Conservation (phyloP, 495 filamentous ascomycete genomes). For the Amniculicola lignicola region DNA sequence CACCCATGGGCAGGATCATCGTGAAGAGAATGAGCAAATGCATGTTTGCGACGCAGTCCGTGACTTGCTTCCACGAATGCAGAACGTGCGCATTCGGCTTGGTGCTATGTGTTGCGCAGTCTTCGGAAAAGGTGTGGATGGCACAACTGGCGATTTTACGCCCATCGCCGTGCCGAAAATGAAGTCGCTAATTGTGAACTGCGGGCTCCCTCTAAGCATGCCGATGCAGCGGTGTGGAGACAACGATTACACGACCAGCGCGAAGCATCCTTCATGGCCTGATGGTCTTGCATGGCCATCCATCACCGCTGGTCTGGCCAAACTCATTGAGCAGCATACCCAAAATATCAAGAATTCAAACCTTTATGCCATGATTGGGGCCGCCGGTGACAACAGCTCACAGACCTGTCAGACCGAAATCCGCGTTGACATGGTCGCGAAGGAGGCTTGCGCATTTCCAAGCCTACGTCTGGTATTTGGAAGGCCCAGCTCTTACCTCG, state of each 20-base stretch:
- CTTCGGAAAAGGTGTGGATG: not conserved
- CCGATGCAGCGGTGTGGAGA: too few relatives aligned
- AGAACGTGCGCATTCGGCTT: constrained; percentile 2
- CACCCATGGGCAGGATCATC: not conserved
- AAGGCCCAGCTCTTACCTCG: not conserved
- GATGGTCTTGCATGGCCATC: constrained; percentile 1
- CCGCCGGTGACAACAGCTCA: too few relatives aligned
- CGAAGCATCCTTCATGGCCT: too few relatives aligned
- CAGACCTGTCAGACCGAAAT: too few relatives aligned
- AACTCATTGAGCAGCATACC: too few relatives aligned
- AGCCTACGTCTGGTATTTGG: not conserved
- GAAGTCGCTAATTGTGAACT: not conserved
- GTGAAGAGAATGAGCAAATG: not conserved
- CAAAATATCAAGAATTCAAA: too few relatives aligned
- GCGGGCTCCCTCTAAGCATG: not conserved
- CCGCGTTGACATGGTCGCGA: constrained; percentile 1
- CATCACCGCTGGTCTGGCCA: too few relatives aligned
- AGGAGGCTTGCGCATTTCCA: constrained; percentile 2
- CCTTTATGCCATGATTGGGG: too few relatives aligned
- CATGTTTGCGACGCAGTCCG: constrained; percentile 10
- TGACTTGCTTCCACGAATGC: constrained; percentile 1
- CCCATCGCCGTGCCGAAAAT: not conserved
- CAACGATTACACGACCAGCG: too few relatives aligned
- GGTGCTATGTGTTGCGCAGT: not conserved
- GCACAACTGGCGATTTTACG: too few relatives aligned